phyloP scores from a whole-genome alignment of 2,329 filamentous ascomycete species.

The Remersonia thermophila region DNA sequence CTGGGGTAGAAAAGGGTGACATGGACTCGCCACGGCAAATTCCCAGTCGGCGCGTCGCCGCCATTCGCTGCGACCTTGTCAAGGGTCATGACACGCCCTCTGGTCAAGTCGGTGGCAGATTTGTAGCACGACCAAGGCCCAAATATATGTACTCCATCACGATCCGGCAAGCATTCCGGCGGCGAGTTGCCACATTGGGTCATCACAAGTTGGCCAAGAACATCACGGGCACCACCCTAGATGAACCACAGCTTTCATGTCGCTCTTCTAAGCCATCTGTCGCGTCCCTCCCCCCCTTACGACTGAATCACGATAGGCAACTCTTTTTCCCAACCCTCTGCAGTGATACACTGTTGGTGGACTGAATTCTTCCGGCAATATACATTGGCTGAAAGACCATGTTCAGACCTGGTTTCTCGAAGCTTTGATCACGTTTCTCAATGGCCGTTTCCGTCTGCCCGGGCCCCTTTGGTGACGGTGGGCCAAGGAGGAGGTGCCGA shows the following conservation, averaged over 20 bases:
- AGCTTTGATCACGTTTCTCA: too few relatives aligned
- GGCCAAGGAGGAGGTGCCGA: too few relatives aligned
- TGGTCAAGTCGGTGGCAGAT: slow-evolving; percentile 10
- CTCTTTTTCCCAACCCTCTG: not conserved
- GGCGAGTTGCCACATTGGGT: slow-evolving; percentile 7
- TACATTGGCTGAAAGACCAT: slow-evolving; percentile 5
- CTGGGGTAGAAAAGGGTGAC: slow-evolving; percentile 2
- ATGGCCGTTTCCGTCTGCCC: too few relatives aligned
- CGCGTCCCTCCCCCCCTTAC: too few relatives aligned
- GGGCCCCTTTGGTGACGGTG: too few relatives aligned
- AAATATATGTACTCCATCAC: too few relatives aligned
- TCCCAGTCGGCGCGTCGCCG: slow-evolving; percentile 3
- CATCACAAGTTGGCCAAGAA: slow-evolving; percentile 3
- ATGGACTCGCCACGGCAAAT: slow-evolving; percentile 6
- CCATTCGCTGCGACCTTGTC: slow-evolving; percentile 4
- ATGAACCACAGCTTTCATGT: too few relatives aligned
- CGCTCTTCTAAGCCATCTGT: too few relatives aligned
- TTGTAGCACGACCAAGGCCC: slow-evolving; percentile 6
- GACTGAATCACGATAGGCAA: not conserved
- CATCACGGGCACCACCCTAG: not conserved
- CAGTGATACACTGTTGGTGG: not conserved
- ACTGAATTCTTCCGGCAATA: too few relatives aligned
- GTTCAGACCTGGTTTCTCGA: too few relatives aligned
- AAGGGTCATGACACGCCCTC: slow-evolving; percentile 2
- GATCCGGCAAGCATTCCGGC: not conserved